Evolutionary conservation across 352 stramenopile genomes (phyloP).

Genomic region (Thalassiosira mediterranea): DNA sequence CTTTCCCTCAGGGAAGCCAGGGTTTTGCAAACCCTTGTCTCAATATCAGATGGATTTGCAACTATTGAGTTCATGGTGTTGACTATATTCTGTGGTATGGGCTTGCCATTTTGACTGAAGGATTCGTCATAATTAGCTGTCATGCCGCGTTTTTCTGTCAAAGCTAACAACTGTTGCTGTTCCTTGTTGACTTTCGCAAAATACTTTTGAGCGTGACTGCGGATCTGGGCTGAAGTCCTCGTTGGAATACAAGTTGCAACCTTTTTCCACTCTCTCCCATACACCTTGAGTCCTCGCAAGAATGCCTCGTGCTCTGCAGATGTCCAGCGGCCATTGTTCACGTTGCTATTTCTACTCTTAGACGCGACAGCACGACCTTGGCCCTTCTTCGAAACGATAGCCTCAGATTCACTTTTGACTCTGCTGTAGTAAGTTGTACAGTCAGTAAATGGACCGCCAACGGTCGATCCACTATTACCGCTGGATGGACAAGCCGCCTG

Average conservation of each 20-base stretch:
- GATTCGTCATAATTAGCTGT: too few relatives aligned
- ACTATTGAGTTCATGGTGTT: conserved; percentile 33
- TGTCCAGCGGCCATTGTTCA: conserved; percentile 89
- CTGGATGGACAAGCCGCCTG: too few relatives aligned
- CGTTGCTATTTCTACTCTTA: background rate
- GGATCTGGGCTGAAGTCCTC: conserved; percentile 91
- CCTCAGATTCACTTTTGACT: too few relatives aligned
- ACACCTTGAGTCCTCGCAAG: conserved; percentile 90
- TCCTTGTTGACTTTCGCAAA: conserved; percentile 73
- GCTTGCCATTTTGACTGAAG: background rate
- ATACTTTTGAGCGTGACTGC: conserved; percentile 97
- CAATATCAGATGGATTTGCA: conserved; percentile 30
- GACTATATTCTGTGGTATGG: conserved; percentile 4
- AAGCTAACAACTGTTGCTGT: conserved; percentile 19
- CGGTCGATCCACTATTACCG: too few relatives aligned
- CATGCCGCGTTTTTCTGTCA: conserved; percentile 21
- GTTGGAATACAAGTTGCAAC: conserved; percentile 94
- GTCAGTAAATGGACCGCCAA: too few relatives aligned
- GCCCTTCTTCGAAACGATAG: background rate
- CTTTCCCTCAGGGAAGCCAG: conserved; percentile 54
- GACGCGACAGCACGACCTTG: background rate
- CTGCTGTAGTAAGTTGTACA: too few relatives aligned
- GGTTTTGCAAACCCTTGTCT: conserved; percentile 47
- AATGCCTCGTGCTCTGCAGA: conserved; percentile 95
- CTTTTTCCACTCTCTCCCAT: conserved; percentile 96